These are phyloP conservation scores for Auricularia heimuer DNA, from an alignment of 768 basidiomycete genomes.

Conservation along the genomic window DNA sequence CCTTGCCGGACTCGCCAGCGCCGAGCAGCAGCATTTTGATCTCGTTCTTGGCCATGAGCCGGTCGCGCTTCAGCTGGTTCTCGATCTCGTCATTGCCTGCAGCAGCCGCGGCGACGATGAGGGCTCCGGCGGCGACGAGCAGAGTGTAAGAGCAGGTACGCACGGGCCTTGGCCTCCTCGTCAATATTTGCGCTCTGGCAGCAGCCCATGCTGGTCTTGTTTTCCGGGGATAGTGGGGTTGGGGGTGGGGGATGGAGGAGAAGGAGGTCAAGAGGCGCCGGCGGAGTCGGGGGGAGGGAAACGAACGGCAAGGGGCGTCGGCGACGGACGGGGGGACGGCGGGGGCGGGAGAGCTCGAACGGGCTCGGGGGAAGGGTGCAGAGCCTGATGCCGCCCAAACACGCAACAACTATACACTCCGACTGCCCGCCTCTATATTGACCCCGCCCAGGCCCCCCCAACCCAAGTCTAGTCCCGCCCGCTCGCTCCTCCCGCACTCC, in stretches of 20 bases:
- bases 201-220: slow-evolving; percentile 13
- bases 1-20: slow-evolving; percentile 96
- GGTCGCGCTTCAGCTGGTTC: slow-evolving; percentile 80
- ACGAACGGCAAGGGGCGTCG: no score
- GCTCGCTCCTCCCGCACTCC: no score
- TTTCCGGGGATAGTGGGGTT: neutral
- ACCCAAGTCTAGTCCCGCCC: no score
- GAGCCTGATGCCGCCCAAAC: no score
- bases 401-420: no score
- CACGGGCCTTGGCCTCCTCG: slow-evolving; percentile 76
- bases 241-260: neutral
- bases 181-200: slow-evolving; percentile 32
- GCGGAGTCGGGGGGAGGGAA: neutral
- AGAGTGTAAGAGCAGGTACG: slow-evolving; percentile 24
- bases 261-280: slow-evolving; percentile 1
- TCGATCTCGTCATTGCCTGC: slow-evolving; percentile 90
- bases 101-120: neutral
- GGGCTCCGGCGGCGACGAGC: neutral
- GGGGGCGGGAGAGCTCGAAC: no score
- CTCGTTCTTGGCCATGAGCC: slow-evolving; percentile 84
- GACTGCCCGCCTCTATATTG: no score
- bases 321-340: no score
- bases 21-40: slow-evolving; percentile 95
- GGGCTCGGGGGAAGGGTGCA: no score
- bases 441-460: no score